Base-by-base conservation (phyloP, 345 rosid species). In the Eucalyptus sp. region DNA sequence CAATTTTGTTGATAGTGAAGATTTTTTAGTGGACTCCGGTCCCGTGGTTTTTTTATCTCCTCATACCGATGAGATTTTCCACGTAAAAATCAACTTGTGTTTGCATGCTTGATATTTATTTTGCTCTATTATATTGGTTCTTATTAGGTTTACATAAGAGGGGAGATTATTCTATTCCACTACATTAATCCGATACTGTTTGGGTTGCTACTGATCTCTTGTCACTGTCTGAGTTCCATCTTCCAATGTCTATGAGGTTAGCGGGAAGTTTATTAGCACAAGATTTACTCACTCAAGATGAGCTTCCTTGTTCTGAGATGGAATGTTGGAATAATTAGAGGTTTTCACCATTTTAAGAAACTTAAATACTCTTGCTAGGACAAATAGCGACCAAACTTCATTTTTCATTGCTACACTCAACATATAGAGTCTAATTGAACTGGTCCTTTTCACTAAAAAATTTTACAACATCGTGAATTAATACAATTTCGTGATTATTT, bases 391-490 rank as follows among this genome's bases (percentile, higher is more conserved):
- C 20, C 46, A 37, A 71, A 71, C 43, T 71, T 24, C 27, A 37
- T 37, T 10, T 71, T 71, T 20, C 46, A 16, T 37, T 37, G 46
- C 81, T 37, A 37, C 46, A 71, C 25, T 18, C 46, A 18, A 71
- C 25, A 20, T 71, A 18, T 10, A 37, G 25, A 17, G 22, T 37
- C 81, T 10, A 43, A 71, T 71, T 71, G 46, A 37, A 68, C 7
- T 8, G 80, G 22, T 33, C 80, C 3, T 68, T 68, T 68, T 68
- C 24, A 15, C 44, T 16, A 68, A 33, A 76, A 71, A 20, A 12
- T 3, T 18, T 11, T 5, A 37, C 46, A 76, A 76, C 48, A 0
- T 37, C 48, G 1, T 2, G 5, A 37, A 76, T 18, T 20, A 37
- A 22, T 76, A 20, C 48, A 76, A 76, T 76, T 76, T 37, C 15